Base-by-base conservation (phyloP, 2,329 filamentous ascomycete species). In the Monosporascus cannonballus region DNA sequence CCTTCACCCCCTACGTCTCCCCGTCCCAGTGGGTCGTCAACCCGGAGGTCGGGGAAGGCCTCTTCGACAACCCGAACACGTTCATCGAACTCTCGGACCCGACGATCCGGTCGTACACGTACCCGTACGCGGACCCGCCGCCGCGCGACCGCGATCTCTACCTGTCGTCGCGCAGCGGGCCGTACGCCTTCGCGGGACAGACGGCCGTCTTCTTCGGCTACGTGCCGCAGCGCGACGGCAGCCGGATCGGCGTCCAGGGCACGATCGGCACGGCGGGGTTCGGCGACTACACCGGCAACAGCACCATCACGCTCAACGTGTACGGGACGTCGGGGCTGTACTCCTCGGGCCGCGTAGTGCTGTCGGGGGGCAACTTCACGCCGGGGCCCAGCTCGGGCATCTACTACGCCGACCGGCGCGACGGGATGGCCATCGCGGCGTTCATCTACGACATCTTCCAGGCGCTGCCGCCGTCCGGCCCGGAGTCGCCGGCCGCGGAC, bases 41-140 rank as follows among this genome's bases (percentile, higher is more conserved):
- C 59, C 69, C 69, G 0, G 68, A 71, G 4, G 72, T 82, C 4
- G 78, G 78, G 44, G 66, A 71, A 15, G 73, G 73, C 36, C 72
- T 81, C 27, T 81, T 79, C 56, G 78, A 80, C 59, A 81, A 81
- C 59, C 77, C 79, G 5, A 80, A 80, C 55, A 80, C 77, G 1
- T 78, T 76, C 55, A 76, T 80, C 61, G 73, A 76, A 57, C 67
- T 80, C 1, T 69, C 69, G 2, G 65, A 65, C 3, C 68, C 74
- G 1, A 56, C 64, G 3, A 62, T 81, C 47, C 52, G 73, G n/a
- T 76, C 77, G 0, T 80, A 77, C 61, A 65, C 60, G 9, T 73
- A 79, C 61, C 70, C 65, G 49, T 81, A 80, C 64, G 61, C 68
- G 39, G 60, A 72, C 44, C 76, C 77, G 0, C 61, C 68, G 1